These are phyloP conservation scores for Myxozyma vanderwaltii DNA, from an alignment of 805 yeast genomes.

Conservation along the genomic window DNA sequence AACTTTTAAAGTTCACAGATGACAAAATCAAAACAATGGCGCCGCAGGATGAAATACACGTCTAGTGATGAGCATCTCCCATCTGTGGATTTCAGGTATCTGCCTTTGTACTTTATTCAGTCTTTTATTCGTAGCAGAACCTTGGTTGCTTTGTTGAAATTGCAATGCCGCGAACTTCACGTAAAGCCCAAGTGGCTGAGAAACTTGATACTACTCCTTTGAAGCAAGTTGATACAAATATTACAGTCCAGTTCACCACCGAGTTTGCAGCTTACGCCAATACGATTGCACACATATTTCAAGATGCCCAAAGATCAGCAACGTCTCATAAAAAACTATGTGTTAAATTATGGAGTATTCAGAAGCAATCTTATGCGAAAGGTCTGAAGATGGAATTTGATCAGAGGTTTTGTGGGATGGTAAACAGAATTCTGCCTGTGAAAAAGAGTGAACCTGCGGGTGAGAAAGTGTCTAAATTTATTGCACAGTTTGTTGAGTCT, in stretches of 20 bases:
- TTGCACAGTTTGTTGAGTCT: slow-evolving; percentile 59
- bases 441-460: slow-evolving; percentile 72
- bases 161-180: not conserved
- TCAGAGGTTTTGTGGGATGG: slow-evolving; percentile 57
- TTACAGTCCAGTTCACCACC: not conserved
- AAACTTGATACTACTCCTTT: not conserved
- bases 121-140: no score
- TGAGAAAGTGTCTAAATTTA: slow-evolving; percentile 72
- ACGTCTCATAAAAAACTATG: slow-evolving; percentile 79
- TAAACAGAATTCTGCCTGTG: slow-evolving; percentile 66
- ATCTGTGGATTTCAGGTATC: not conserved
- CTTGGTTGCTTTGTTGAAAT: no score
- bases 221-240: not conserved
- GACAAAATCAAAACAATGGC: slow-evolving; percentile 6
- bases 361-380: slow-evolving; percentile 55
- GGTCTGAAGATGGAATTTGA: slow-evolving; percentile 62
- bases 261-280: slow-evolving; percentile 1
- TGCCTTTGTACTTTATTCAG: no score
- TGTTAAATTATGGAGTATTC: slow-evolving; percentile 61
- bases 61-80: slow-evolving; percentile 9
- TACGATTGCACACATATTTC: slow-evolving; percentile 61
- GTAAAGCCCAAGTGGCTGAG: not conserved
- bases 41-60: slow-evolving; percentile 10
- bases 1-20: not conserved
- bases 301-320: slow-evolving; percentile 72